Conservation (phyloP, 1,284 basidiomycete genomes). For the Ustilago sp. region DNA sequence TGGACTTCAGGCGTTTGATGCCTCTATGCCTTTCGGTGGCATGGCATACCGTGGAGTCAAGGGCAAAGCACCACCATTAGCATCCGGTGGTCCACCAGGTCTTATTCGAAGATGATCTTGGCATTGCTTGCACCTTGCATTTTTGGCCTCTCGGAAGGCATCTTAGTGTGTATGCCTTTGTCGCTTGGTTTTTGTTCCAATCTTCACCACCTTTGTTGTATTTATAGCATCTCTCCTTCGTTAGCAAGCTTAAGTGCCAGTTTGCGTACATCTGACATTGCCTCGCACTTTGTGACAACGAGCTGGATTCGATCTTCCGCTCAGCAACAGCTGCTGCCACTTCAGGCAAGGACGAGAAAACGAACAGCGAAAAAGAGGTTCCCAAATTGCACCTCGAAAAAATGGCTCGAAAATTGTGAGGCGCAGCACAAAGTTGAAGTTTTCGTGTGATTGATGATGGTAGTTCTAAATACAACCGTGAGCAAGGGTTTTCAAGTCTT, state of each 20-base stretch:
- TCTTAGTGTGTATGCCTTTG: not conserved
- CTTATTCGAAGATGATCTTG: conserved; percentile 30
- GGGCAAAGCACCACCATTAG: conserved; percentile 44
- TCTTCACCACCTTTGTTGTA: conserved; percentile 29
- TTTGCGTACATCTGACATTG: not conserved
- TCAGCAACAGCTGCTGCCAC: too few species aligned
- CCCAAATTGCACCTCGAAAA: not conserved
- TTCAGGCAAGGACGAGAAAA: not conserved
- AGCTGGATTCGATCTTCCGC: too few species aligned
- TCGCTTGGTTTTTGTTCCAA: not conserved
- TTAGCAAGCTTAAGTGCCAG: not conserved
- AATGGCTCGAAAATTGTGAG: not conserved
- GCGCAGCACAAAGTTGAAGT: not conserved
- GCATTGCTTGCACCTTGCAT: too few species aligned
- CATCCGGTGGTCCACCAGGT: conserved; percentile 29
- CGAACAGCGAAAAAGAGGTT: not conserved
- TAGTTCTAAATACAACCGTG: too few species aligned
- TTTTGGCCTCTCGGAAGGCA: not conserved
- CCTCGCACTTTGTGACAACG: too few species aligned
- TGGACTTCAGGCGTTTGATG: conserved; percentile 14
- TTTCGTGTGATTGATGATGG: too few species aligned
- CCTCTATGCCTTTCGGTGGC: conserved; percentile 37
- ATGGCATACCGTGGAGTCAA: conserved; percentile 47
- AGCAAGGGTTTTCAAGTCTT: too few species aligned
- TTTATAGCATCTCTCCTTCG: conserved; percentile 21